phyloP scores from a whole-genome alignment of 192 early-diverging fungal species.

The Entomortierella chlamydospora region DNA sequence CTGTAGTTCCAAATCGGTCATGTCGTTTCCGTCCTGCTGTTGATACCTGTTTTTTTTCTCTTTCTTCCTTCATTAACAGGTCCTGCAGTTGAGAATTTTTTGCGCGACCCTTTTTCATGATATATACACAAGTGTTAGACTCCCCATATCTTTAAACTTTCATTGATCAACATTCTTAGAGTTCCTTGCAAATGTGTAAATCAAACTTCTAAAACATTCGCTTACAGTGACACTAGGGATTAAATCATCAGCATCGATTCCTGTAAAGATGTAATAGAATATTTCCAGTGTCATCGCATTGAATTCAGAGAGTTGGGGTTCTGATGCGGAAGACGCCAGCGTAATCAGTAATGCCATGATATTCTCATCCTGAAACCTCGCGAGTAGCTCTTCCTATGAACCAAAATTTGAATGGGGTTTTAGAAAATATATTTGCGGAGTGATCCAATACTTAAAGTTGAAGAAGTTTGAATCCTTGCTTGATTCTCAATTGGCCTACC shows the following conservation, averaged over 20 bases:
- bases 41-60: constrained; percentile 13
- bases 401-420: background rate
- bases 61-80: constrained; percentile 35
- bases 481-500: constrained; percentile 40
- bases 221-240: constrained; percentile 30
- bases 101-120: background rate
- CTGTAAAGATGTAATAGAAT: constrained; percentile 68
- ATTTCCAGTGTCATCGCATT: constrained; percentile 73
- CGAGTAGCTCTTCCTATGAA: constrained; percentile 66
- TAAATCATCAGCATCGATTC: constrained; percentile 61
- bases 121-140: too few relatives aligned
- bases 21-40: constrained; percentile 62
- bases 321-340: constrained; percentile 71
- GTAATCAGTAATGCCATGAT: constrained; percentile 78
- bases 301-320: constrained; percentile 70
- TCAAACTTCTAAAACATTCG: background rate
- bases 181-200: too few relatives aligned
- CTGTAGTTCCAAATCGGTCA: constrained; percentile 77
- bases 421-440: too few relatives aligned
- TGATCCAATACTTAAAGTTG: background rate
- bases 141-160: too few relatives aligned
- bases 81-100: constrained; percentile 40
- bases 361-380: constrained; percentile 66
- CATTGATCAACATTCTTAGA: too few relatives aligned
- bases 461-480: background rate